These are phyloP conservation scores for Agrostemma githago DNA, from an alignment of 148 eudicot genomes.

Conservation along the genomic window DNA sequence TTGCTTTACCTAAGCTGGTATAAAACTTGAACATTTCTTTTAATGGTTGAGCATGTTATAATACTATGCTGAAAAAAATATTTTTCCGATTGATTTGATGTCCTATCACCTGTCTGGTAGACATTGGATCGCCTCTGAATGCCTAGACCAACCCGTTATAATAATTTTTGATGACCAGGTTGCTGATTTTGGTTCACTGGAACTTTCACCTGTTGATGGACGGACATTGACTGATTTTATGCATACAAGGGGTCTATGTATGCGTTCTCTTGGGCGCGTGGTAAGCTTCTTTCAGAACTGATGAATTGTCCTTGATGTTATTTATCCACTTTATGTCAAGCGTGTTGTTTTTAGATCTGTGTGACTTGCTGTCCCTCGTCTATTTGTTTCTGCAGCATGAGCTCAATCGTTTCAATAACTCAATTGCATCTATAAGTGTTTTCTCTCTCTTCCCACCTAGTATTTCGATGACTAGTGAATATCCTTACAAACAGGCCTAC, in stretches of 20 bases:
- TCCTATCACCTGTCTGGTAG: not conserved
- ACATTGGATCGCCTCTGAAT: constrained; percentile 11
- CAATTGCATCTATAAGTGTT: not conserved
- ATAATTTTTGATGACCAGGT: constrained; percentile 47
- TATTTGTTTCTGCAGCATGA: not conserved
- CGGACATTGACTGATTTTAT: constrained; percentile 96
- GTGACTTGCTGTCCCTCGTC: not conserved
- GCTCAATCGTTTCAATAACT: not conserved
- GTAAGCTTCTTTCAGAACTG: constrained; percentile 39
- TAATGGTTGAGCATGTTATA: not conserved
- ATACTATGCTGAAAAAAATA: not conserved
- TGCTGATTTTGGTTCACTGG: constrained; percentile 99
- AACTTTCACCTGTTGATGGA: constrained; percentile 99
- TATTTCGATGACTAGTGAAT: not conserved
- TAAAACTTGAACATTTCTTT: not conserved
- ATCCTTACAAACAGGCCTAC: not conserved
- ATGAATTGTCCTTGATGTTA: not conserved
- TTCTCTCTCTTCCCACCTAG: not conserved
- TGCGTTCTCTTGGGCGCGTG: constrained; percentile 97
- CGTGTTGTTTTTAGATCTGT: not conserved
- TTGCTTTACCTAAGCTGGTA: constrained; percentile 98
- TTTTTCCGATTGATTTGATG: not conserved
- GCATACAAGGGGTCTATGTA: constrained; percentile 99
- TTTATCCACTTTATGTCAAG: not conserved
- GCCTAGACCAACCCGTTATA: constrained; percentile 5